Conservation (phyloP, 306 rosid species). For the Acacia melanoxylon region DNA sequence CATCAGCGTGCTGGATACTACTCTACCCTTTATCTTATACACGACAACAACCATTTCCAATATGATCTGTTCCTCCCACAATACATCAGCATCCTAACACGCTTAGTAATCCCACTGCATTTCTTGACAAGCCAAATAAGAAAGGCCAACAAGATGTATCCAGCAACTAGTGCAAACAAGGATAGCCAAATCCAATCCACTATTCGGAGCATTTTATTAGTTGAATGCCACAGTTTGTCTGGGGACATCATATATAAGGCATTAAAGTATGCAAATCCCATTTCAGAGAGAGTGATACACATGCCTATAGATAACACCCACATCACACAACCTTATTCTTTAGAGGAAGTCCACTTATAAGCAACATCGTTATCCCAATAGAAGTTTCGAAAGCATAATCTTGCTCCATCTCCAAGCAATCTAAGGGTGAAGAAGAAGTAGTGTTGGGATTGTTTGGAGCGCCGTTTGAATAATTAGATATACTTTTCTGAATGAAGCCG, state of each 20-base stretch:
- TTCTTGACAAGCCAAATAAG: background rate
- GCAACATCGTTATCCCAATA: background rate
- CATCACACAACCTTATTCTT: background rate
- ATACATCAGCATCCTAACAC: too few relatives aligned
- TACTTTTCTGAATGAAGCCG: too few relatives aligned
- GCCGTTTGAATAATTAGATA: too few relatives aligned
- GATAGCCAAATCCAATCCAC: background rate
- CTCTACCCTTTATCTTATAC: too few relatives aligned
- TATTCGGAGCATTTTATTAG: background rate
- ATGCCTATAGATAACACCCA: background rate
- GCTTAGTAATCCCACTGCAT: background rate
- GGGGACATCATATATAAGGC: background rate
- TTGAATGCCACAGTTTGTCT: background rate
- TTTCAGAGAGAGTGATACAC: background rate
- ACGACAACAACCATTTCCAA: too few relatives aligned
- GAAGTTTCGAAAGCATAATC: background rate
- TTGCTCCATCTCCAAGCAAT: background rate
- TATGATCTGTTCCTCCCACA: too few relatives aligned
- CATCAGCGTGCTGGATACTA: too few relatives aligned
- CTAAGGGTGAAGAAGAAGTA: background rate
- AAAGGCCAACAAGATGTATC: background rate
- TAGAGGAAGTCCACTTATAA: background rate
- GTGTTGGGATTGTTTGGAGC: too few relatives aligned
- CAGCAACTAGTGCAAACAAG: background rate
- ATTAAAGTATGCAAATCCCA: background rate